phyloP scores from a whole-genome alignment of 306 rosid species.

The Rosa rugosa region DNA sequence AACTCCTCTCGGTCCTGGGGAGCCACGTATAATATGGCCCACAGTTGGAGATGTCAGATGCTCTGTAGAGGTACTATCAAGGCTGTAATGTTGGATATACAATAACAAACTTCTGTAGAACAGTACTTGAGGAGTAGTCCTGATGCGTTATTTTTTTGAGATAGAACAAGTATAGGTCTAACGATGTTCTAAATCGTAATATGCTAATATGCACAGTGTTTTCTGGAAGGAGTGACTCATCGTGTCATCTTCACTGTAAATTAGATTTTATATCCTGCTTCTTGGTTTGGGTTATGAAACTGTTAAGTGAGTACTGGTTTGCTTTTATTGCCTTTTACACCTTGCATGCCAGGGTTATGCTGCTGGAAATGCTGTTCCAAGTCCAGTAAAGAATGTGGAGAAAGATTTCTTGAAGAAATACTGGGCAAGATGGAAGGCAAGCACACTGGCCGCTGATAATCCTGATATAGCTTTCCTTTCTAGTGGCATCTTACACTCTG shows the following conservation, averaged over 20 bases:
- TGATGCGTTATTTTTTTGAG: neutral
- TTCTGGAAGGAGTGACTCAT: neutral
- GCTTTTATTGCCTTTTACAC: neutral
- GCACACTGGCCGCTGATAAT: constrained; percentile 77
- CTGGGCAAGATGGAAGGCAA: constrained; percentile 97
- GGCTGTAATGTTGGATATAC: neutral
- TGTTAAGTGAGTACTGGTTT: neutral
- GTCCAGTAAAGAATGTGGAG: constrained; percentile 87
- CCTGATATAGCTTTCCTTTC: constrained; percentile 28
- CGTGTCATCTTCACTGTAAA: neutral
- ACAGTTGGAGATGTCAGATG: constrained; percentile 95
- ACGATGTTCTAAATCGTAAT: neutral
- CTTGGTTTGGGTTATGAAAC: neutral
- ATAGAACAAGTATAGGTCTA: neutral
- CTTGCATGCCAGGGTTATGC: constrained; percentile 80
- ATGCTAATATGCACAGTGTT: neutral
- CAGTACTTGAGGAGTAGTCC: too few relatives aligned
- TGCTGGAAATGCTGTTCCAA: constrained; percentile 86
- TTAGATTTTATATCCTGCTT: neutral
- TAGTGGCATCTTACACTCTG: constrained; percentile 12
- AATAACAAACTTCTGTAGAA: neutral
- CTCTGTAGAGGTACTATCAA: constrained; percentile 71
- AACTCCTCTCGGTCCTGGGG: constrained; percentile 82
- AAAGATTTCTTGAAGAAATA: constrained; percentile 74
- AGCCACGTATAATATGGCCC: constrained; percentile 88